These are phyloP conservation scores for Botryotinia calthae DNA, from an alignment of 2,329 filamentous ascomycete genomes.

Conservation along the genomic window DNA sequence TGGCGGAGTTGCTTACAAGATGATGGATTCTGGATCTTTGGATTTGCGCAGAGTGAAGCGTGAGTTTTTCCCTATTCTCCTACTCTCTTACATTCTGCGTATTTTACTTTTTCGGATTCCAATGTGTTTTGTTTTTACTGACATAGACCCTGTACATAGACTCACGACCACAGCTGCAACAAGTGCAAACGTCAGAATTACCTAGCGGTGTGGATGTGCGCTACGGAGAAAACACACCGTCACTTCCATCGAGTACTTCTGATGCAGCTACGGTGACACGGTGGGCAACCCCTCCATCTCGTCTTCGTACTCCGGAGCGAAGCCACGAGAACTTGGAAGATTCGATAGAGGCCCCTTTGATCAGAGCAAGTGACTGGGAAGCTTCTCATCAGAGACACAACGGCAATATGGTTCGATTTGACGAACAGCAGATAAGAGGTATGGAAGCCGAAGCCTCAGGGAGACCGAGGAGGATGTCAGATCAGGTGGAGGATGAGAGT, in stretches of 20 bases:
- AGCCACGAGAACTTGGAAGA: conserved; percentile 10
- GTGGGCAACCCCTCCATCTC: conserved; percentile 33
- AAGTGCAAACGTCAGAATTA: conserved; percentile 26
- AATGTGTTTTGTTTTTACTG: conserved; percentile 23
- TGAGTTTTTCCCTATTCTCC: conserved; percentile 25
- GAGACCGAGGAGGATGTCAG: conserved; percentile 27
- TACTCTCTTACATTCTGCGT: no score
- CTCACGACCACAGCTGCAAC: conserved; percentile 31
- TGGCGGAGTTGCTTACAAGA: conserved; percentile 23
- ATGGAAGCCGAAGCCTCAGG: conserved; percentile 29
- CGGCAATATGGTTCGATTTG: conserved; percentile 30
- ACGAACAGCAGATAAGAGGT: conserved; percentile 35
- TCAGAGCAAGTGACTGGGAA: not conserved
- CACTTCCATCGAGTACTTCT: conserved; percentile 29
- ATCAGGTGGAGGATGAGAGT: conserved; percentile 23
- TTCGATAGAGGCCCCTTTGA: conserved; percentile 21
- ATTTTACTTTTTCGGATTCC: not conserved
- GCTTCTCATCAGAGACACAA: conserved; percentile 9
- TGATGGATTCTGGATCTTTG: conserved; percentile 35
- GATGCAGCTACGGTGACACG: conserved; percentile 33
- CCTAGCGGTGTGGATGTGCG: conserved; percentile 28
- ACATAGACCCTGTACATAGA: conserved; percentile 27
- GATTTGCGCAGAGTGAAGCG: conserved; percentile 30
- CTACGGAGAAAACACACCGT: conserved; percentile 28
- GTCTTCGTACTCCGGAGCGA: not conserved